Conservation (phyloP, 257 asterid genomes). For the Perilla frutescens region DNA sequence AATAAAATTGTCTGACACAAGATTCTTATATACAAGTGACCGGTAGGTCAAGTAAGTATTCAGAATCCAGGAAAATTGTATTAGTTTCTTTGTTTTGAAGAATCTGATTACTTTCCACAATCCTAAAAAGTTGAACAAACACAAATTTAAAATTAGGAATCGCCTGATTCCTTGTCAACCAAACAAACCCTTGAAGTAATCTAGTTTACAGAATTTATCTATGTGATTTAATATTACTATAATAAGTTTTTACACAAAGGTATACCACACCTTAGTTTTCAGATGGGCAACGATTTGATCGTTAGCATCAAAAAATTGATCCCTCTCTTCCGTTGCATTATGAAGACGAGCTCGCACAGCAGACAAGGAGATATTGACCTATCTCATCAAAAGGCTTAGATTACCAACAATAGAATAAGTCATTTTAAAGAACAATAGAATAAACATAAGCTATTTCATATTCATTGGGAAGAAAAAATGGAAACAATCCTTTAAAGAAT, state of each 20-base stretch:
- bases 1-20: no score
- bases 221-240: conserved; percentile 11
- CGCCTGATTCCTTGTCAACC: no score
- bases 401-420: conserved; percentile 24
- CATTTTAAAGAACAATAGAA: conserved; percentile 13
- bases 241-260: conserved; percentile 9
- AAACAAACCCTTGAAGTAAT: not conserved
- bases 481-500: conserved; percentile 6
- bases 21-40: no score
- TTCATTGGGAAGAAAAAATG: conserved; percentile 15
- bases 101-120: no score
- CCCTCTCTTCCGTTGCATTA: conserved; percentile 88
- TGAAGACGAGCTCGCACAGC: conserved; percentile 85
- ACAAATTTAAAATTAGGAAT: no score
- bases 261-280: conserved; percentile 71
- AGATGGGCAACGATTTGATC: conserved; percentile 92
- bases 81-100: no score
- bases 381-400: conserved; percentile 35
- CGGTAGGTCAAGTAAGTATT: no score
- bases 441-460: not conserved
- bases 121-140: no score
- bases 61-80: no score
- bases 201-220: conserved; percentile 11
- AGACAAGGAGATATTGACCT: conserved; percentile 91
- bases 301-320: conserved; percentile 96